Percentiles rank a stretch among this genome's conserved stretches.
Evolutionary conservation across 805 yeast species (phyloP).

Genomic region (Pichia nakasei): DNA sequence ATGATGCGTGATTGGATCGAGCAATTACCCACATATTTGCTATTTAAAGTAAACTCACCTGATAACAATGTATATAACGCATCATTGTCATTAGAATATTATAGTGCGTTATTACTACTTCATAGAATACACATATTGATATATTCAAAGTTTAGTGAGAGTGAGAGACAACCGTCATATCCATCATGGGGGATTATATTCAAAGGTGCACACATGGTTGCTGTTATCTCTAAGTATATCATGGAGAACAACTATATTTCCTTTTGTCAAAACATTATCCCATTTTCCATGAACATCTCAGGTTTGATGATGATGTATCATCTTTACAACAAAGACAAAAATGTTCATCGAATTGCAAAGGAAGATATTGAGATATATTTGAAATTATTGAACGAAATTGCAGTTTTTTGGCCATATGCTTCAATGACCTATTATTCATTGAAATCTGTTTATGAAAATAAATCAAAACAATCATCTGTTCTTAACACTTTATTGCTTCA

Average conservation of each 20-base stretch:
- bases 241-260: slow-evolving; percentile 48
- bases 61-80: slow-evolving; percentile 26
- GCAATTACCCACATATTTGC: slow-evolving; percentile 52
- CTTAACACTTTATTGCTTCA: slow-evolving; percentile 1
- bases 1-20: slow-evolving; percentile 73
- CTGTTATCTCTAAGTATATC: slow-evolving; percentile 51
- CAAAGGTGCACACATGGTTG: slow-evolving; percentile 71
- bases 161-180: slow-evolving; percentile 24
- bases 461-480: slow-evolving; percentile 13
- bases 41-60: slow-evolving; percentile 50
- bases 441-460: slow-evolving; percentile 31
- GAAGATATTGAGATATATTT: slow-evolving; percentile 17
- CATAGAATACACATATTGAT: slow-evolving; percentile 59
- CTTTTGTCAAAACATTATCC: slow-evolving; percentile 11
- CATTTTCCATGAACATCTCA: slow-evolving; percentile 54
- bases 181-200: slow-evolving; percentile 77
- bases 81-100: slow-evolving; percentile 59
- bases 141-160: slow-evolving; percentile 15
- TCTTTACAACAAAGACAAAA: slow-evolving; percentile 27
- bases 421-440: slow-evolving; percentile 43
- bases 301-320: slow-evolving; percentile 67
- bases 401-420: slow-evolving; percentile 47
- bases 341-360: slow-evolving; percentile 19
- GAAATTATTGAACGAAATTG: slow-evolving; percentile 29
- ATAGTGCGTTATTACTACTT: slow-evolving; percentile 60